A percentile compares a stretch with the other conserved stretches of the same genome.
Conservation (phyloP, 2,329 filamentous ascomycete species). For the Penicillium crustosum region DNA sequence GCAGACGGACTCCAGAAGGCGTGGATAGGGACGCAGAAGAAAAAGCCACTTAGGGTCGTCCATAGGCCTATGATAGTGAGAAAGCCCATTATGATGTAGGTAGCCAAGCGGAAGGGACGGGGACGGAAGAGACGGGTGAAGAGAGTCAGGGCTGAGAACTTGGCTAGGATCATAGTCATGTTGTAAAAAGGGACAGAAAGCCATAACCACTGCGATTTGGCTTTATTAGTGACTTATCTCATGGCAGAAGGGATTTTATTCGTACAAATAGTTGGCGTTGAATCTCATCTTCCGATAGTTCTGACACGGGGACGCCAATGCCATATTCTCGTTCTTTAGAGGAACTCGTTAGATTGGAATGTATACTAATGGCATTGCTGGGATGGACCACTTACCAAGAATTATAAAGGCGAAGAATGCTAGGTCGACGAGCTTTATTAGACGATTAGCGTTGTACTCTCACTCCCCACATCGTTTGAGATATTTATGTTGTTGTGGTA, state of each 20-base stretch:
- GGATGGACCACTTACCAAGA: constrained; percentile 11
- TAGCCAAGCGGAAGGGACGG: constrained; percentile 20
- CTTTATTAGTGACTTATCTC: background rate
- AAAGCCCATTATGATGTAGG: constrained; percentile 19
- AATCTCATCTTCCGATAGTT: constrained; percentile 7
- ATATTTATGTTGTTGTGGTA: background rate
- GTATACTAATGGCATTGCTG: background rate
- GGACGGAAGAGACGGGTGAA: constrained; percentile 34
- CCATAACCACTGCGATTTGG: constrained; percentile 27
- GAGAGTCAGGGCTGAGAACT: constrained; percentile 34
- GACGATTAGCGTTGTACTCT: background rate
- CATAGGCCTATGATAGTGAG: constrained; percentile 28
- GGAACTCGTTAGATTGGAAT: background rate
- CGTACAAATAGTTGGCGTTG: constrained; percentile 26
- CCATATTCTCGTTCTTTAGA: constrained; percentile 25
- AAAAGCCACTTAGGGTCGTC: constrained; percentile 29
- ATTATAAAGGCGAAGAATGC: constrained; percentile 14
- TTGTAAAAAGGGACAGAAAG: constrained; percentile 40
- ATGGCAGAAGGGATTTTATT: background rate
- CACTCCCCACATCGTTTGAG: too few species aligned
- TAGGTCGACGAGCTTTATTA: constrained; percentile 7
- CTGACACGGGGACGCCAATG: constrained; percentile 15
- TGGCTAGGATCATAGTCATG: constrained; percentile 32
- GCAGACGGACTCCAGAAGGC: constrained; percentile 24
- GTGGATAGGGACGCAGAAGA: constrained; percentile 29